phyloP scores from a whole-genome alignment of 768 basidiomycete genomes.

The Leccinum uliginosum region DNA sequence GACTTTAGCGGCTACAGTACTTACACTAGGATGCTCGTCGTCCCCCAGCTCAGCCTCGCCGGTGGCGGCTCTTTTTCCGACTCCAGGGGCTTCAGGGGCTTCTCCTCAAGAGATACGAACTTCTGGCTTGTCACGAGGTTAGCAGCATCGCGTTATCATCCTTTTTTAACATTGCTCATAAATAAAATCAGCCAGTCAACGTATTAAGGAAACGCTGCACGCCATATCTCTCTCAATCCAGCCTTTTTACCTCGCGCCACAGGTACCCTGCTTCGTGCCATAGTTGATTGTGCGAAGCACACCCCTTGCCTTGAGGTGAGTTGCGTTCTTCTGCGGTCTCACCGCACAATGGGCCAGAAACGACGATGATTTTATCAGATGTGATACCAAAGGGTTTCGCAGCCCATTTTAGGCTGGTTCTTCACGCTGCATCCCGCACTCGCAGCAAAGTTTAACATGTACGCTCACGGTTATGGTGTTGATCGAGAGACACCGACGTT shows the following conservation, averaged over 20 bases:
- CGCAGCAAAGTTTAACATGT: too few relatives aligned
- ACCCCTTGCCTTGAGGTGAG: background rate
- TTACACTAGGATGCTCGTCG: background rate
- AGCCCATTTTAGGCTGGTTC: background rate
- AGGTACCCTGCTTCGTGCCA: background rate
- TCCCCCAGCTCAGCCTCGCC: background rate
- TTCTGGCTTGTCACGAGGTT: background rate
- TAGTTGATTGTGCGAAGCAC: background rate
- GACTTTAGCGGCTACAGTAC: background rate
- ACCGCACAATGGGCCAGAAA: background rate
- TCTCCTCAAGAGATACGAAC: background rate
- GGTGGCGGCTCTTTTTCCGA: background rate
- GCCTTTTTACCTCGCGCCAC: background rate
- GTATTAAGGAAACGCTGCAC: background rate
- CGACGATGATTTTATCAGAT: background rate
- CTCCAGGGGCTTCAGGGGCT: background rate
- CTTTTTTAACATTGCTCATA: background rate
- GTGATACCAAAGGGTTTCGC: background rate
- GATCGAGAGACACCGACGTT: background rate
- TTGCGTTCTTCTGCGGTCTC: background rate
- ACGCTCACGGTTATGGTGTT: too few relatives aligned
- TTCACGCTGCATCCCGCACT: background rate
- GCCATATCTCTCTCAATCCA: background rate
- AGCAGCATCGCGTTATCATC: background rate
- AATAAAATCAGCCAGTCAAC: background rate